phyloP scores from a whole-genome alignment of 1,139 yeast genomes.

The Meyerozyma carpophila region DNA sequence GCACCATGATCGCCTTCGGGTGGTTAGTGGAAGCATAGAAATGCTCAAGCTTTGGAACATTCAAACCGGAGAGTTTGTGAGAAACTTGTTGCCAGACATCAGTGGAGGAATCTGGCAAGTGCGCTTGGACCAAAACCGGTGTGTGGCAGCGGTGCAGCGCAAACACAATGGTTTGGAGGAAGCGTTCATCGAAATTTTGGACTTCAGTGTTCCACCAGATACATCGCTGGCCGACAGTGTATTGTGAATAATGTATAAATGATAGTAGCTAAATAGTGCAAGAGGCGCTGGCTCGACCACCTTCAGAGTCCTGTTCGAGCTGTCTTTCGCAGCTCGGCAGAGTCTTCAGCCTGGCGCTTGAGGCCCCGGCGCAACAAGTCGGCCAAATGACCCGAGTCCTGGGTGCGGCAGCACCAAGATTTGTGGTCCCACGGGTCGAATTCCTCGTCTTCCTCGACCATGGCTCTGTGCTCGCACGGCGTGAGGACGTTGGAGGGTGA shows the following conservation, averaged over 20 bases:
- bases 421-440: conserved; percentile 31
- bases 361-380: neutral
- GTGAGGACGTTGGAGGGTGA: conserved; percentile 24
- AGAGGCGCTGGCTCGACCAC: too few relatives aligned
- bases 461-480: conserved; percentile 20
- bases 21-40: conserved; percentile 85
- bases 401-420: conserved; percentile 28
- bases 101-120: conserved; percentile 95
- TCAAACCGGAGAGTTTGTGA: conserved; percentile 66
- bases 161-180: conserved; percentile 41
- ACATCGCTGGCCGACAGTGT: neutral
- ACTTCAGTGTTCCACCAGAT: conserved; percentile 52
- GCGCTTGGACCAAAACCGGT: conserved; percentile 72
- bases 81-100: conserved; percentile 70
- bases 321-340: neutral
- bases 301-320: neutral
- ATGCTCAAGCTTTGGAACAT: conserved; percentile 83
- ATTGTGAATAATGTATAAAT: neutral
- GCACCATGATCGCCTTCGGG: conserved; percentile 78
- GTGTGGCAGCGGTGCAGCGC: conserved; percentile 91
- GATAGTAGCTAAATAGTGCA: neutral
- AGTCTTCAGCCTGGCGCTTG: neutral
- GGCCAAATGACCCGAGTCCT: conserved; percentile 13
- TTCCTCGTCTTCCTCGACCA: conserved; percentile 13
- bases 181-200: conserved; percentile 74